A percentile compares a stretch with the other conserved stretches of the same genome.
These are phyloP conservation scores for Artomyces pyxidatus DNA, from an alignment of 768 basidiomycete species.

Conservation along the genomic window DNA sequence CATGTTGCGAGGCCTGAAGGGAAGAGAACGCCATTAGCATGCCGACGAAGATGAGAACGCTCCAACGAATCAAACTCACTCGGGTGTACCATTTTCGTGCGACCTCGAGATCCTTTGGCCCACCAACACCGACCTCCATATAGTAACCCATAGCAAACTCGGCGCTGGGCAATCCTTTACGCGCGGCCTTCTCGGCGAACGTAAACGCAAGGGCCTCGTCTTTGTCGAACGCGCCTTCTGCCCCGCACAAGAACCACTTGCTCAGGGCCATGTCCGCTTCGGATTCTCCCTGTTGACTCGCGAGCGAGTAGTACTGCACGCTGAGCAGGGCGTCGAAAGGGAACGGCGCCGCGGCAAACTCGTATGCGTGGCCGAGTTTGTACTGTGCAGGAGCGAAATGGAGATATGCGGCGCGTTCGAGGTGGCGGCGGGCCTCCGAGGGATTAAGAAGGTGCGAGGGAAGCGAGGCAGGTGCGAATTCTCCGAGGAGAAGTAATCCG, in stretches of 20 bases:
- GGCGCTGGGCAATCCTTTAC: conserved; percentile 67
- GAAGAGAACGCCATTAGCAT: not conserved
- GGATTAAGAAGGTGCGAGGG: conserved; percentile 43
- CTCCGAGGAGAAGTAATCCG: conserved; percentile 77
- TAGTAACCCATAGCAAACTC: conserved; percentile 98
- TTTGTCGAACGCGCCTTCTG: conserved; percentile 69
- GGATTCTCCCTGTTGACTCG: conserved; percentile 76
- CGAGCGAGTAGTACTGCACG: conserved; percentile 84
- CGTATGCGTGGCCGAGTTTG: conserved; percentile 88
- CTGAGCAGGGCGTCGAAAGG: conserved; percentile 82
- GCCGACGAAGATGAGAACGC: too few relatives aligned
- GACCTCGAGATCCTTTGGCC: conserved; percentile 47
- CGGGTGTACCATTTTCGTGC: conserved; percentile 75
- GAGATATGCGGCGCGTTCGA: conserved; percentile 82
- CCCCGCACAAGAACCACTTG: conserved; percentile 96
- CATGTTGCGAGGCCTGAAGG: conserved; percentile 66
- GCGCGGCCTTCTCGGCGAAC: conserved; percentile 84
- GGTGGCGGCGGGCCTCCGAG: conserved; percentile 63
- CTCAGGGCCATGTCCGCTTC: conserved; percentile 96
- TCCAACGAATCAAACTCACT: too few relatives aligned
- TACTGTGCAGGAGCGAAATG: conserved; percentile 83
- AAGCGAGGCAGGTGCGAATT: conserved; percentile 64
- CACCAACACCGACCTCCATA: conserved; percentile 85
- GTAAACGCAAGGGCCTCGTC: conserved; percentile 80
- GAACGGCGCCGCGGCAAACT: conserved; percentile 81